These are phyloP conservation scores for Rutstroemia sp. DNA, from an alignment of 2,329 filamentous ascomycete genomes.

Conservation along the genomic window DNA sequence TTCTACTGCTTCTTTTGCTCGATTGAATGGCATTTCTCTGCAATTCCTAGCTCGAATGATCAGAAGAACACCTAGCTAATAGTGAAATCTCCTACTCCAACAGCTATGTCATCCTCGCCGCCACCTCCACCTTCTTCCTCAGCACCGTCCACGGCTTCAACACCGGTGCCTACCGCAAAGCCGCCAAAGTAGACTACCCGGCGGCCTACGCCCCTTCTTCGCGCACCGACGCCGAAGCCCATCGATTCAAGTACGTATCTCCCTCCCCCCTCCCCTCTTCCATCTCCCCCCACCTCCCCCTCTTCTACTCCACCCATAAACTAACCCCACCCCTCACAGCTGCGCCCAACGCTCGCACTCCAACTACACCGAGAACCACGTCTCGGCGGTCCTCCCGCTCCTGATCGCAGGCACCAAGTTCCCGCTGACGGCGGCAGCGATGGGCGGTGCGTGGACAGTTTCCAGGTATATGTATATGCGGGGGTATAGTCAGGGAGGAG, in stretches of 20 bases:
- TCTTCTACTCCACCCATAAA: no score
- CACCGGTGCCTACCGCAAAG: slow-evolving; percentile 43
- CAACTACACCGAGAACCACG: slow-evolving; percentile 57
- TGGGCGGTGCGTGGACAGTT: slow-evolving; percentile 47
- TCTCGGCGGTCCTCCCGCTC: slow-evolving; percentile 43
- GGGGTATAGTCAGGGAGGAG: slow-evolving; percentile 35
- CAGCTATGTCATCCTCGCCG: slow-evolving; percentile 55
- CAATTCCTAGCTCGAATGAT: neutral
- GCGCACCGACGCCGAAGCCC: slow-evolving; percentile 30
- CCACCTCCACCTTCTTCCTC: slow-evolving; percentile 50
- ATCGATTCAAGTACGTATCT: slow-evolving; percentile 42
- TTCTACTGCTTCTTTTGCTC: neutral
- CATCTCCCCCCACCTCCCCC: no score
- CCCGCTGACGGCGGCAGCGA: slow-evolving; percentile 40
- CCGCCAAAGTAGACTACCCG: slow-evolving; percentile 49
- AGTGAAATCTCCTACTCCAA: neutral
- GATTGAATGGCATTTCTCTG: neutral
- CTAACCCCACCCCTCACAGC: slow-evolving; percentile 11
- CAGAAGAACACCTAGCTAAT: slow-evolving; percentile 37
- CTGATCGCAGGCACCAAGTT: slow-evolving; percentile 49
- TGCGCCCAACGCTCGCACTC: slow-evolving; percentile 56
- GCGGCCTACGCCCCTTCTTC: slow-evolving; percentile 39
- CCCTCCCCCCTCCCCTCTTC: neutral
- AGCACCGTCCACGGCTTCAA: slow-evolving; percentile 45
- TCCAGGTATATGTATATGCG: slow-evolving; percentile 46